Evolutionary conservation across 306 rosid species (phyloP).

Genomic region (Chamaecrista fasciculata): DNA sequence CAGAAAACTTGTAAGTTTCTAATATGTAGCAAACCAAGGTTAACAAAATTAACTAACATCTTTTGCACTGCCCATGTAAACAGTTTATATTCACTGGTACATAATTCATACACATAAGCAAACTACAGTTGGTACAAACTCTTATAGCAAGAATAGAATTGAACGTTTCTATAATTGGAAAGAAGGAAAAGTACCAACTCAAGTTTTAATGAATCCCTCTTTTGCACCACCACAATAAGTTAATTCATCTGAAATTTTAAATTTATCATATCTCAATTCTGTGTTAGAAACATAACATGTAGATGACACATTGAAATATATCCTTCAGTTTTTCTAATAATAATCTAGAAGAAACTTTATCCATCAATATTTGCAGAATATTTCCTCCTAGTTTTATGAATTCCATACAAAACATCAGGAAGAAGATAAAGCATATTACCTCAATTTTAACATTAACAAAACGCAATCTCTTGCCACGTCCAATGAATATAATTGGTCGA

Average conservation of each 20-base stretch:
- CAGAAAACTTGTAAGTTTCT: conserved; percentile 27
- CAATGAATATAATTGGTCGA: conserved; percentile 83
- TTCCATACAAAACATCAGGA: background rate
- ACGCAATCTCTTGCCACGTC: conserved; percentile 81
- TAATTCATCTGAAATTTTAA: background rate
- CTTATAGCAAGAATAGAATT: background rate
- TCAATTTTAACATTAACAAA: conserved; percentile 86
- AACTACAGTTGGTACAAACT: background rate
- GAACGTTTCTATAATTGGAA: too few relatives aligned
- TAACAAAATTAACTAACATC: background rate
- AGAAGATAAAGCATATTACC: conserved; percentile 51
- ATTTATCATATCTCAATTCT: background rate
- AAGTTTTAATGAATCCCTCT: background rate
- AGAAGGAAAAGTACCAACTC: background rate
- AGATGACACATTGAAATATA: background rate
- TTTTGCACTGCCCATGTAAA: background rate
- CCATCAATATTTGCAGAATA: background rate
- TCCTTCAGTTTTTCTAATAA: too few relatives aligned
- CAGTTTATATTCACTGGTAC: too few relatives aligned
- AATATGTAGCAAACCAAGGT: background rate
- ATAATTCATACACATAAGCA: background rate
- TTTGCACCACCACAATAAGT: background rate
- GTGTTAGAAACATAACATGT: background rate
- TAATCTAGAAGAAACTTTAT: background rate
- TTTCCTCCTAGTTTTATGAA: background rate